A percentile compares a stretch with the other conserved stretches of the same genome.
phyloP scores from a whole-genome alignment of 2,329 filamentous ascomycete genomes.

The Fusarium robinianum region DNA sequence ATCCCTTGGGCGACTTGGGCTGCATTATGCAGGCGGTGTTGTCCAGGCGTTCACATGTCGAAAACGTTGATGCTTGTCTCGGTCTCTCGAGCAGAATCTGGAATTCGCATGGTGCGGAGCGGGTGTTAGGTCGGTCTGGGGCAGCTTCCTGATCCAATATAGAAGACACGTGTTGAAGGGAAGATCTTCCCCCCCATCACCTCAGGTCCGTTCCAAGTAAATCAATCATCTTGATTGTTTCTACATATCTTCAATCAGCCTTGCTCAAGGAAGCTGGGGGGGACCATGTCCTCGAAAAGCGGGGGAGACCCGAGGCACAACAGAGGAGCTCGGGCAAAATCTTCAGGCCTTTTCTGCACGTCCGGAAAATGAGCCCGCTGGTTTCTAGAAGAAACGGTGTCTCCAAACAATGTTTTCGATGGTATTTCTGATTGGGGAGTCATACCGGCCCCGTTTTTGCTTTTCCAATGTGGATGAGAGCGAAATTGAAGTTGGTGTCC shows the following conservation, averaged over 20 bases:
- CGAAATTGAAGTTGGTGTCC: conserved; percentile 6
- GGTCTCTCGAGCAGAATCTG: conserved; percentile 13
- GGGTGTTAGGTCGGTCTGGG: too few species aligned
- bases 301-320: too few species aligned
- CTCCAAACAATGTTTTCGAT: conserved; percentile 12
- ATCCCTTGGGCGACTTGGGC: conserved; percentile 8
- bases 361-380: conserved; percentile 12
- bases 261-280: conserved; percentile 9
- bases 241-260: conserved; percentile 1
- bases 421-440: background rate
- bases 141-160: too few species aligned
- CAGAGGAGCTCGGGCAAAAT: conserved; percentile 1
- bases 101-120: too few species aligned
- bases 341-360: too few species aligned
- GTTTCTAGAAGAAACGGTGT: conserved; percentile 23
- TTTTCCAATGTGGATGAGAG: conserved; percentile 13
- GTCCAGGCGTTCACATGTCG: conserved; percentile 1
- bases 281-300: conserved; percentile 14
- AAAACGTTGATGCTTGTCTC: conserved; percentile 12
- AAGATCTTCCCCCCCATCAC: too few species aligned
- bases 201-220: too few species aligned
- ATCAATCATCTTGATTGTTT: too few species aligned
- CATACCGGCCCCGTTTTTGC: too few species aligned
- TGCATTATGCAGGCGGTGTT: conserved; percentile 11
- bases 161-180: too few species aligned